Base-by-base conservation (phyloP, 768 basidiomycete genomes). In the Boletus pseudo-olivaceus region DNA sequence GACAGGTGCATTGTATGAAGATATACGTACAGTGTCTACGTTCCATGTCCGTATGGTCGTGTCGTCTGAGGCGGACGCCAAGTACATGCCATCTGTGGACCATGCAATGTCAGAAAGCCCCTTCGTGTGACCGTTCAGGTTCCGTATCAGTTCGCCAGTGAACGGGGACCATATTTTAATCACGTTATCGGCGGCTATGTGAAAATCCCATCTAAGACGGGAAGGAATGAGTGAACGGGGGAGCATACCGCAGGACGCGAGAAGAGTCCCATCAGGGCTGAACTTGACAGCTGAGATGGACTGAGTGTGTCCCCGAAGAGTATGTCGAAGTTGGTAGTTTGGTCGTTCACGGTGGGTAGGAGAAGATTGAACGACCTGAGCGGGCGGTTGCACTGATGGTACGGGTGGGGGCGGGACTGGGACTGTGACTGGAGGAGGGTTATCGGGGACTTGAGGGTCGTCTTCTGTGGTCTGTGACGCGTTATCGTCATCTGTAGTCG, bases 41-140 rank as follows among this genome's bases (percentile, higher is more conserved):
- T 88, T 82, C 93, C 93, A 95, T 74, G 95, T 87, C 32, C 90
- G 81, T 60, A 95, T 82, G 2, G 88, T 93, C 3, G 83, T 84
- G 67, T 98, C 96, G 69, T 98, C 96, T 3, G 92, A 95, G 0
- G 91, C 94, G 29, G 92, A 93, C 0, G 95, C 93, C 27, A 98
- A 77, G 70, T 85, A 84, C 20, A 78, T 73, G 60, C 88, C 88
- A 67, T 97, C 89, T 10, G 85, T 78, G 7, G 93, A 90, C 88
- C 94, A 95, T 1, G 92, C 78, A 48, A 98, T 78, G 67, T 96
- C 92, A 29, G 92, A 94, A 35, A 97, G 78, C 1, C 96, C 96
- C 68, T 83, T 79, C 4, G 85, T 82, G 63, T 93, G 90, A 2
- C 90, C 88, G 44, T 73, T 79, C 27, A 92, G 73, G 63, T 89